Evolutionary conservation across 768 basidiomycete genomes (phyloP).

Genomic region (Chlorophyllum brunneum): DNA sequence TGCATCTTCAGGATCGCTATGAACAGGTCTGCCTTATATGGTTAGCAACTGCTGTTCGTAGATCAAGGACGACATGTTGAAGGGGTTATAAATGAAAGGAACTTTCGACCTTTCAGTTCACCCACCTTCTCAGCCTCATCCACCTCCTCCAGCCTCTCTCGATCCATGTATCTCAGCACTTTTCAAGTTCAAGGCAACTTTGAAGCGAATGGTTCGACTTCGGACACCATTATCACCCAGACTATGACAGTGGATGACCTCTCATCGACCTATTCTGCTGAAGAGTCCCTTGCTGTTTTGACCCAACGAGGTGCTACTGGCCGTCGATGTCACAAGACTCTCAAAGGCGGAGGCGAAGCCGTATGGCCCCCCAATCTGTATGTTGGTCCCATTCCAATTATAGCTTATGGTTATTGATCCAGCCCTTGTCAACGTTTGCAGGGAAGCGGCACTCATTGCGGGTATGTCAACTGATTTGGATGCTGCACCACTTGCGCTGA

Average conservation of each 20-base stretch:
- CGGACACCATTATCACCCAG: constrained; percentile 20
- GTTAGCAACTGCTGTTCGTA: too few species aligned
- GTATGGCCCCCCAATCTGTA: constrained; percentile 73
- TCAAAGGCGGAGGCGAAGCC: constrained; percentile 63
- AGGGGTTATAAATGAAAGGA: background rate
- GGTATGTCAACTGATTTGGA: constrained; percentile 32
- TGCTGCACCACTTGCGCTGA: background rate
- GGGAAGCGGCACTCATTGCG: constrained; percentile 67
- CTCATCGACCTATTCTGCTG: constrained; percentile 30
- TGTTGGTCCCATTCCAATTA: background rate
- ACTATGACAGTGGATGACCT: constrained; percentile 37
- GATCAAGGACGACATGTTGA: background rate
- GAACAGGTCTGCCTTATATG: too few species aligned
- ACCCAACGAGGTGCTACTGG: constrained; percentile 56
- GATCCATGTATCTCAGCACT: background rate
- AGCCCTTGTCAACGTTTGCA: constrained; percentile 5
- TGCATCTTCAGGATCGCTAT: too few species aligned
- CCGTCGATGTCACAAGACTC: constrained; percentile 70
- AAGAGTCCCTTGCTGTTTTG: constrained; percentile 29
- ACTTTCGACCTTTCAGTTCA: background rate
- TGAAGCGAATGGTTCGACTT: constrained; percentile 7
- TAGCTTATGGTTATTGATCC: constrained; percentile 2
- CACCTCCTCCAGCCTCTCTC: background rate
- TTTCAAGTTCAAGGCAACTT: constrained; percentile 10
- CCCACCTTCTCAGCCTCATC: background rate